Evolutionary conservation across 2,329 filamentous ascomycete genomes (phyloP).

Genomic region (Colletotrichum tanaceti): DNA sequence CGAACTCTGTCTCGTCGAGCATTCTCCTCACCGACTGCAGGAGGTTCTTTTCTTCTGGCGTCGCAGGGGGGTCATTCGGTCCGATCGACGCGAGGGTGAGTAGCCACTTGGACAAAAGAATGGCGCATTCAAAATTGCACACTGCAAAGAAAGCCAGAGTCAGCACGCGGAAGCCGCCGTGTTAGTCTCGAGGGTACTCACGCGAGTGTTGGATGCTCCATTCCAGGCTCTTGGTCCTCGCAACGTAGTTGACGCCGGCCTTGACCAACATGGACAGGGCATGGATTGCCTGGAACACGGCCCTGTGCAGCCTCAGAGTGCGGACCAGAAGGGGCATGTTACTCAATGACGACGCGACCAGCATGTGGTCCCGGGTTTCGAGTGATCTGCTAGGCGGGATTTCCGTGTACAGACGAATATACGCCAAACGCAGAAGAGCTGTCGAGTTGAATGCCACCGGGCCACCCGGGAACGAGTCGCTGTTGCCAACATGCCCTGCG

Average conservation of each 20-base stretch:
- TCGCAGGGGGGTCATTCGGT: constrained; percentile 61
- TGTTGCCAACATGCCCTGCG: constrained; percentile 56
- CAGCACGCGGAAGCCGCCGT: constrained; percentile 33
- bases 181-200: constrained; percentile 51
- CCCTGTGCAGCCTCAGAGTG: constrained; percentile 69
- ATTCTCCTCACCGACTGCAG: constrained; percentile 68
- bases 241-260: constrained; percentile 71
- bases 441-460: constrained; percentile 76
- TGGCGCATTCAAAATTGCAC: constrained; percentile 71
- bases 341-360: constrained; percentile 71
- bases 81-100: constrained; percentile 65
- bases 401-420: constrained; percentile 75
- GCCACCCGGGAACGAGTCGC: constrained; percentile 66
- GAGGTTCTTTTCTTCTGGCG: constrained; percentile 65
- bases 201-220: constrained; percentile 73
- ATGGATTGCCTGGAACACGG: constrained; percentile 75
- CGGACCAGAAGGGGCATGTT: constrained; percentile 69
- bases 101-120: constrained; percentile 71
- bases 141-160: constrained; percentile 51
- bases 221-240: constrained; percentile 69
- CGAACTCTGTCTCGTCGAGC: constrained; percentile 72
- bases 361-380: constrained; percentile 71
- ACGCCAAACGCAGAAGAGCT: constrained; percentile 69
- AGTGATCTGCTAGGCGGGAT: constrained; percentile 71
- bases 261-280: constrained; percentile 75